These are phyloP conservation scores for Dryas drummondii DNA, from an alignment of 306 rosid genomes.

Conservation along the genomic window DNA sequence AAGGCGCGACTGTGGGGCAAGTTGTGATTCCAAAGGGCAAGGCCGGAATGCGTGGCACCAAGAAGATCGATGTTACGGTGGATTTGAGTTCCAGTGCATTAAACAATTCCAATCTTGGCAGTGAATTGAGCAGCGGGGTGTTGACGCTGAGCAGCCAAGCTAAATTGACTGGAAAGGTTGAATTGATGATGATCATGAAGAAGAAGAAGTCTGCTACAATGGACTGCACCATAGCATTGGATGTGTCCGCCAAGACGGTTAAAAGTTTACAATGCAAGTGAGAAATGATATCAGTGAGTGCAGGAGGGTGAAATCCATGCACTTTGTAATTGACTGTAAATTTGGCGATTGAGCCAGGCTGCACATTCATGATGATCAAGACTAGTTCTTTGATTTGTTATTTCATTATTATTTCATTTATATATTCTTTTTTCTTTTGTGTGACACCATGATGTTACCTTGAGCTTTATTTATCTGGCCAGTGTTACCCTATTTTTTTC, in stretches of 20 bases:
- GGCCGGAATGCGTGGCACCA: conserved; percentile 15
- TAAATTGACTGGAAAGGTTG: conserved; percentile 14
- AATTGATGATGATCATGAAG: conserved; percentile 24
- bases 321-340: too few relatives aligned
- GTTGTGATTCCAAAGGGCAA: conserved; percentile 1
- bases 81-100: not conserved
- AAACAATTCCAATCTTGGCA: conserved; percentile 1
- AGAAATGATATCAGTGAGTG: not conserved
- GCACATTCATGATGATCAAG: too few relatives aligned
- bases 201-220: conserved; percentile 12
- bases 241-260: not conserved
- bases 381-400: too few relatives aligned
- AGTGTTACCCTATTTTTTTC: too few relatives aligned
- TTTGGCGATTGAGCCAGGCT: too few relatives aligned
- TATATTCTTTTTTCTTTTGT: too few relatives aligned
- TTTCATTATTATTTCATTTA: too few relatives aligned
- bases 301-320: too few relatives aligned
- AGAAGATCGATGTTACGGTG: not conserved
- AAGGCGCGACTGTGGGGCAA: not conserved
- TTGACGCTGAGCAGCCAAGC: conserved; percentile 10
- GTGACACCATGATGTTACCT: too few relatives aligned
- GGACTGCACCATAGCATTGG: conserved; percentile 12
- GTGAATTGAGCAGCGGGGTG: conserved; percentile 2
- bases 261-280: conserved; percentile 5
- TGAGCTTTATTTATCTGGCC: too few relatives aligned